Evolutionary conservation across 192 early-diverging fungal genomes (phyloP), one percentile per base, ranked within the genome.

Genomic region (Pecoramyces ruminantium): DNA sequence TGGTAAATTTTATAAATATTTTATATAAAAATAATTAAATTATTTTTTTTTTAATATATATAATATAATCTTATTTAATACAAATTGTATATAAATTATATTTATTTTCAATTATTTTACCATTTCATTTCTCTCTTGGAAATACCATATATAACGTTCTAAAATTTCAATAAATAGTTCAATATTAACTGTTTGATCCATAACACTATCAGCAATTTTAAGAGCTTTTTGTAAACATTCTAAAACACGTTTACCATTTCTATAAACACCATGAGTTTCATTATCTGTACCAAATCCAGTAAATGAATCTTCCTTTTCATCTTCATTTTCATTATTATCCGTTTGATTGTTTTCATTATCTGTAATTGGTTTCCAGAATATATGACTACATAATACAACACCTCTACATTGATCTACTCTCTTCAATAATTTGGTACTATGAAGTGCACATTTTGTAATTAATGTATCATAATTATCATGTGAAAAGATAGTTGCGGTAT

Each of bases 91-190:
- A 78, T 78, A 79, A 80, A 39, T 30, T 82, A 25, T 38, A 81
- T 78, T 29, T 14, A 25, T 77, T 30, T 14, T 39, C 16, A 67
- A 12, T 13, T 6, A 28, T 21, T 90, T 87, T 88, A 96, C 95
- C 79, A 90, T 88, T 81, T 96, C 93, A 82, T 96, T 97, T 79
- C 93, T 87, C 82, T 91, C 92, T 89, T 97, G 96, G 87, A 94
- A 99, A 85, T 94, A 97, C 87, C 96, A 97, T 78, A 98, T 88
- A 81, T 95, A 97, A 85, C 94, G 88, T 85, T 98, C 97, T 80
- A 99, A 85, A 79, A 98, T 94, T 84, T 98, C 96, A n/a, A 99
- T 94, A 90, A 99, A 96, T 38, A 98, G 86, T 83, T 95, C 93
- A 27, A 96, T 93, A 38, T 94, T 96, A 25, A 96, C 92, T 39